Conservation (phyloP, 2,329 filamentous ascomycete genomes). For the Xylariaceae sp. region DNA sequence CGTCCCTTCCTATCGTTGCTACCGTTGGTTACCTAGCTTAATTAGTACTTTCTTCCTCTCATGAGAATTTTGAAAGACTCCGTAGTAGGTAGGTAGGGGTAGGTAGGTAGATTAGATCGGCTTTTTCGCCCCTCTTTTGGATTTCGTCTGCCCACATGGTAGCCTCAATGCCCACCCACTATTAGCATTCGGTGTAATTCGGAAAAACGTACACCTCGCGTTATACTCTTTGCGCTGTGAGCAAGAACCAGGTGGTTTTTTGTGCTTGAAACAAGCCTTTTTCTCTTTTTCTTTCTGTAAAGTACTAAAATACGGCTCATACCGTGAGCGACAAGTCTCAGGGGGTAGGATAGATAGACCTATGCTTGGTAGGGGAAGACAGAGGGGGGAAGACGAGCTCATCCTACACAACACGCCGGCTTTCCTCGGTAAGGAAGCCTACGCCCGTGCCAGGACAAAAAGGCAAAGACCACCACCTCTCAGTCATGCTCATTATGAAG, state of each 20-base stretch:
- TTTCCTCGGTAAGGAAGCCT: constrained; percentile 8
- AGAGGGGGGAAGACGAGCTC: not conserved
- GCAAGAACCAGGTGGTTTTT: constrained; percentile 1
- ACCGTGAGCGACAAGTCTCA: constrained; percentile 6
- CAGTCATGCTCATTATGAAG: constrained; percentile 8
- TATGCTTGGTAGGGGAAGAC: constrained; percentile 1
- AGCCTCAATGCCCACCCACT: not conserved
- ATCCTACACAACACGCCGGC: constrained; percentile 10
- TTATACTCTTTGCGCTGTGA: not conserved
- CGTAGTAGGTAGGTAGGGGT: too few species aligned
- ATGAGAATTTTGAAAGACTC: not conserved
- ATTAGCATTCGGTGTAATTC: not conserved
- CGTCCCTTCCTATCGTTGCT: too few species aligned
- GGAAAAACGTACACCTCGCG: not conserved
- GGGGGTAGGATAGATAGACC: not conserved
- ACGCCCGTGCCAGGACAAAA: constrained; percentile 5
- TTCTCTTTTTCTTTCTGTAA: constrained; percentile 12
- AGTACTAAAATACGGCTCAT: constrained; percentile 16
- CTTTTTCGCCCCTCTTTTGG: not conserved
- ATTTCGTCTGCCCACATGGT: not conserved
- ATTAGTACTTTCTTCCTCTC: not conserved
- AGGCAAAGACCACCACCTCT: not conserved
- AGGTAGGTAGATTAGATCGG: not conserved
- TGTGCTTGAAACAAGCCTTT: constrained; percentile 14
- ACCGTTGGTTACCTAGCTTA: not conserved